phyloP scores from a whole-genome alignment of 2,329 filamentous ascomycete species.

The Diatrype stigma region DNA sequence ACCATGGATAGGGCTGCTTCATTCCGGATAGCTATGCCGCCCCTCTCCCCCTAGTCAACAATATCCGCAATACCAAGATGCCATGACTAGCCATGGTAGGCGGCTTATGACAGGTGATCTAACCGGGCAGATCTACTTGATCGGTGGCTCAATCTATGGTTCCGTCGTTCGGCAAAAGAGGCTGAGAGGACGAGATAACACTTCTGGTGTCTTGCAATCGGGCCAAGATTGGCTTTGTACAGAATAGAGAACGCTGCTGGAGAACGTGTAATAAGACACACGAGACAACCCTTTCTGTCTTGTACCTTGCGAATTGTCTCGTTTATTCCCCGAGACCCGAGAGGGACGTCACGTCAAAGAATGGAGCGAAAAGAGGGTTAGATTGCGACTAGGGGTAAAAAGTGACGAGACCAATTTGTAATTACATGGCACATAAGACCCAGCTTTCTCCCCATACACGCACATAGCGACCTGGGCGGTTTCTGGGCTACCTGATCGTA shows the following conservation, averaged over 20 bases:
- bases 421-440: neutral
- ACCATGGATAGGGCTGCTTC: neutral
- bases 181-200: too few species aligned
- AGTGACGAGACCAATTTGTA: neutral
- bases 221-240: neutral
- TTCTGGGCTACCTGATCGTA: neutral
- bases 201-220: neutral
- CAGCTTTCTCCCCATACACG: neutral
- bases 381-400: neutral
- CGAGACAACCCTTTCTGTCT: neutral
- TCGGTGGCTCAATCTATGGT: too few species aligned
- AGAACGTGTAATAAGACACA: neutral
- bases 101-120: neutral
- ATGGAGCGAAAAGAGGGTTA: neutral
- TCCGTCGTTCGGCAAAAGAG: too few species aligned
- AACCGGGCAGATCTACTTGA: too few species aligned
- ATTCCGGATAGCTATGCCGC: neutral
- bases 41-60: neutral
- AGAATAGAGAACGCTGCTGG: too few species aligned
- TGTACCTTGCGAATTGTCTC: neutral
- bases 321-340: neutral
- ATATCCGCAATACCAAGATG: neutral
- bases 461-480: neutral
- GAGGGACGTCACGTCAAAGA: neutral
- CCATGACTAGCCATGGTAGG: neutral